Base-by-base conservation (phyloP, 2,329 filamentous ascomycete genomes). In the Allantophomopsis lycopodina region DNA sequence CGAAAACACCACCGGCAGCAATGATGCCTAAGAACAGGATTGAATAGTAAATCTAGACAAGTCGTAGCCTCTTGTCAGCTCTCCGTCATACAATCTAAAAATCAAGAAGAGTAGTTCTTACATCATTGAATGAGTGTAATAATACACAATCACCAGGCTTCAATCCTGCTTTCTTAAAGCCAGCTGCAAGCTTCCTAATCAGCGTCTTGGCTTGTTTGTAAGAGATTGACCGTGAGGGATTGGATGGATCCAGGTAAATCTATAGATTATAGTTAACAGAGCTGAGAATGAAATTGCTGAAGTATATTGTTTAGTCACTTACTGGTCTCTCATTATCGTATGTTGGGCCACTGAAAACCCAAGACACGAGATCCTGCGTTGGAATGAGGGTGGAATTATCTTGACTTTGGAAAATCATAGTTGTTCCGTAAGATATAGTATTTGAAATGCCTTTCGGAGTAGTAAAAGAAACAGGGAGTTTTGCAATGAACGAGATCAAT, bases 21-120 rank as follows among this genome's bases (percentile, higher is more conserved):
- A 50, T 46, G 16, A 50, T 40, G 10, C 37, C 46, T 6, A 50
- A 43, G 18, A 44, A 47, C 3, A 46, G 15, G n/a, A 32, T 23
- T 3, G 46, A 33, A 35, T 49, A 49, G 20, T 43, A 38, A n/a
- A 49, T 43, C 45, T 49, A 21, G 8, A 8, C 16, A 8, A 35
- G 10, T 8, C 30, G n/a, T n/a, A 31, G 30, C 30, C 10, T 10
- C 10, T 31, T 8, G 8, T 31, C n/a, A 31, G 30, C 8, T 10
- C n/a, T 31, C n/a, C n/a, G 30, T 31, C 30, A n/a, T n/a, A n/a
- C n/a, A n/a, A n/a, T n/a, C n/a, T n/a, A n/a, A n/a, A 10, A n/a
- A 31, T 31, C 8, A 8, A n/a, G 30, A 10, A 31, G 30, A n/a
- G 30, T 10, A 31, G 30, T 10, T 10, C 33, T 11, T 10, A 35